These are phyloP conservation scores for Lentinula novae-zelandiae DNA, from an alignment of 1,284 basidiomycete species.

Conservation along the genomic window DNA sequence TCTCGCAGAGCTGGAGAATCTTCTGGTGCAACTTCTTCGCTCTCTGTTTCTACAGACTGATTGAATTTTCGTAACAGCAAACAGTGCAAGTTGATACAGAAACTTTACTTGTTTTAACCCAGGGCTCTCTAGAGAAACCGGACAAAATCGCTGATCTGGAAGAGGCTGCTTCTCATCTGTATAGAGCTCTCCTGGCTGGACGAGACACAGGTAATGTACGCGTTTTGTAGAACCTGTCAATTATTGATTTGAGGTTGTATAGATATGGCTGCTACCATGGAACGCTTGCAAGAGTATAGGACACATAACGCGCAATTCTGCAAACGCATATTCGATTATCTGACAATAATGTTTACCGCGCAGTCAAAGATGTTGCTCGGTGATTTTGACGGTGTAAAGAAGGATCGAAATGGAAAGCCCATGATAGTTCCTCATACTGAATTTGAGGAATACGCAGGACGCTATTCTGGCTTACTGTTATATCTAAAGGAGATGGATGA, in stretches of 20 bases:
- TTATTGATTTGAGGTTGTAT: constrained; percentile 8
- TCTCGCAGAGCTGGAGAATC: constrained; percentile 77
- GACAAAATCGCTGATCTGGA: constrained; percentile 79
- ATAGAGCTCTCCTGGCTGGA: constrained; percentile 93
- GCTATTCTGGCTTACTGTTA: constrained; percentile 87
- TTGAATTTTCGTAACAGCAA: constrained; percentile 49
- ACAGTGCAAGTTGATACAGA: constrained; percentile 89
- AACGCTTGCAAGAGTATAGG: constrained; percentile 85
- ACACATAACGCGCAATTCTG: constrained; percentile 89
- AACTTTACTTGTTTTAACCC: constrained; percentile 73
- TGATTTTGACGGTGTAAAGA: constrained; percentile 48
- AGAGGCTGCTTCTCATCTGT: constrained; percentile 82
- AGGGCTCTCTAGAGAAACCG: constrained; percentile 81
- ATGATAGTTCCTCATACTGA: constrained; percentile 60
- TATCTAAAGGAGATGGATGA: constrained; percentile 97
- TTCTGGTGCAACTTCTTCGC: constrained; percentile 54
- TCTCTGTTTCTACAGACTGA: constrained; percentile 4
- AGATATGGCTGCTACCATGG: constrained; percentile 95
- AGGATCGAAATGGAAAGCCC: constrained; percentile 39
- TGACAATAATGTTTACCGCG: constrained; percentile 87
- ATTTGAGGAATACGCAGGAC: constrained; percentile 80
- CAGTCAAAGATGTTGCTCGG: constrained; percentile 72
- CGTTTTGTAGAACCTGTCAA: not conserved
- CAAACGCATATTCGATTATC: constrained; percentile 84
- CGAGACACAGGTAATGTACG: constrained; percentile 69